Base-by-base conservation (phyloP, 805 yeast species). In the Metschnikowia gelsemii region DNA sequence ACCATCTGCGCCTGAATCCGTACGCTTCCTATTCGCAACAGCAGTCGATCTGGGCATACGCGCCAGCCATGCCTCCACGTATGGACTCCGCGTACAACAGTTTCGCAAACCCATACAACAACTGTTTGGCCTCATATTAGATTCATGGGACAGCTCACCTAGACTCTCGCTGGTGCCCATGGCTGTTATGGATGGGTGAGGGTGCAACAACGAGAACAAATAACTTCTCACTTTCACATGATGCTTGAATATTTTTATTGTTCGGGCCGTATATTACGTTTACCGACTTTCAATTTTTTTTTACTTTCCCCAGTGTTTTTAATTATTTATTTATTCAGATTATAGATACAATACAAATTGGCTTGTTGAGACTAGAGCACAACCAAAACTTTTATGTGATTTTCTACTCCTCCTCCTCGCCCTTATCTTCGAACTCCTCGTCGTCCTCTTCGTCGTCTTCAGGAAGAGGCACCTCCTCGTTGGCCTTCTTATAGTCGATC, bases 401-500 rank as follows among this genome's bases (percentile, higher is more conserved):
- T n/a, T n/a, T 18, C 21, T 38, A 38, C 23, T 39, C 43, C 35
- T 40, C 39, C n/a, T 40, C 43, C 12, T 50, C 54, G 14, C 47
- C 52, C 37, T 57, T 59, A 37, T 72, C 79, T 32, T 77, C 72
- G 46, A 78, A 78, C 46, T 80, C 82, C 18, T 68, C 79, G 24
- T 67, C 76, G 3, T 72, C 79, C 20, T 68, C 75, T 3, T 65
- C 77, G 12, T 63, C 78, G 3, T 67, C 75, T 29, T 68, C 69
- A 43, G 78, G 82, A 36, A 66, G 67, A 39, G 76, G 80, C 54
- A 87, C 64, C 58, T 85, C 78, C 51, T 79, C 84, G 16, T 88
- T 86, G 12, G 95, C 88, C 64, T 86, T 83, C 43, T 79, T 72
- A 62, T 84, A 89, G 64, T 89, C 96, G 53, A 90, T 84, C 14